These are phyloP conservation scores for Rhynchospora tenuis DNA, from an alignment of 176 grass and related monocot genomes.

Conservation along the genomic window DNA sequence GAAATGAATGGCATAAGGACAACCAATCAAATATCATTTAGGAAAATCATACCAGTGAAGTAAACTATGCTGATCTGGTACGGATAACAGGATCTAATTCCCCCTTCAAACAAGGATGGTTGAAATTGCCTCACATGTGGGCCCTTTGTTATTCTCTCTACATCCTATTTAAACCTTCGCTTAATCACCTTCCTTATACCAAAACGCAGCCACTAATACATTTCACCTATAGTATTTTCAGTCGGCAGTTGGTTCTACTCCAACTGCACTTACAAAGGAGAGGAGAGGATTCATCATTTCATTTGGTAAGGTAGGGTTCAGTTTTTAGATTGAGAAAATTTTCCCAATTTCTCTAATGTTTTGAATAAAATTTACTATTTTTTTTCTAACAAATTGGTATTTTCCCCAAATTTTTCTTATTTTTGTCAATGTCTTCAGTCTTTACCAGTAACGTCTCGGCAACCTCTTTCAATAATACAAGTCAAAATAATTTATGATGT, in stretches of 20 bases:
- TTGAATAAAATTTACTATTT: too few species aligned
- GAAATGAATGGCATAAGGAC: neutral
- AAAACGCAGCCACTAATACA: neutral
- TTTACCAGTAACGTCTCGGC: neutral
- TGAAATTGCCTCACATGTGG: constrained; percentile 22
- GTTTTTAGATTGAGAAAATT: neutral
- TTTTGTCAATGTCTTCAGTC: neutral
- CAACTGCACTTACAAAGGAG: neutral
- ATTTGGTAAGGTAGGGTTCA: constrained; percentile 5
- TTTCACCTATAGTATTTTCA: neutral
- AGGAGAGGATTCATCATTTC: neutral
- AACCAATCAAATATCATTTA: constrained; percentile 1
- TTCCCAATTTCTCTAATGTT: neutral
- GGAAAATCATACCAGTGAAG: constrained; percentile 6
- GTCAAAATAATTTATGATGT: neutral
- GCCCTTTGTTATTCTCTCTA: neutral
- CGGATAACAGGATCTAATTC: constrained; percentile 28
- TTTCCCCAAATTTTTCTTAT: neutral
- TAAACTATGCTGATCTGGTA: constrained; percentile 24
- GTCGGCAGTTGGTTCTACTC: neutral
- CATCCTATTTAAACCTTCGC: constrained; percentile 18
- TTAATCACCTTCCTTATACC: constrained; percentile 17
- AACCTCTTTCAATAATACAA: neutral
- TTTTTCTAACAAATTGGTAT: neutral
- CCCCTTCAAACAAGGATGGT: constrained; percentile 28